Base-by-base conservation (phyloP, 495 filamentous ascomycete species). In the Corynascus novoguineensis region DNA sequence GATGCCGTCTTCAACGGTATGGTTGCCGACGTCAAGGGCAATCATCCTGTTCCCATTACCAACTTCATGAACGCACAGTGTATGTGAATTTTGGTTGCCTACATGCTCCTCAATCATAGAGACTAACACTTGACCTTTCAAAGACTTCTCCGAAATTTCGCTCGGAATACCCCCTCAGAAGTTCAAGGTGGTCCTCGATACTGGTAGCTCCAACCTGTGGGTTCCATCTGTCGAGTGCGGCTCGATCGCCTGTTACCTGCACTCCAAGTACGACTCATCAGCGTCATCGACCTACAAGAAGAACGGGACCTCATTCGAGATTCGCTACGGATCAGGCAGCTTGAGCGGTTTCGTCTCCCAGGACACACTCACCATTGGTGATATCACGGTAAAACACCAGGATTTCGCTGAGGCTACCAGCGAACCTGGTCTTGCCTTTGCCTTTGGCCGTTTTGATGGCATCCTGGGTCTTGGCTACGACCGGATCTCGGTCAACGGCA, bases 21-120 rank as follows among this genome's bases (percentile, higher is more conserved):
- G 51, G 77, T 83, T 24, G 73, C 89, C 68, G 81, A 88, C 55
- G 73, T 75, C 31, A 78, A 86, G 50, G 79, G 78, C 55, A 82
- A 82, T 58, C 92, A 98, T 65, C 82, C 85, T 32, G 88, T 99
- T 17, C 86, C 93, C 49, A 85, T 99, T 60, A 88, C 84, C 69
- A 99, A 99, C 80, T 99, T 97, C 78, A 76, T 99, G 75, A 99
- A 99, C 66, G 95, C 95, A 54, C 95, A 99, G 74, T 99, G 92
- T 96, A 85, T 64, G 89, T 72, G 37, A 17, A 41, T 21, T 15
- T 41, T 17, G 37, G n/a, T 15, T 41, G 37, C 37, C n/a, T 21
- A 8, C 37, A 8, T 8, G 14, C 12, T n/a, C 4, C 6, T 38
- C 0, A 17, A 41, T 21, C 32, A 15, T 22, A 38, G n/a, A n/a